Percentiles rank a stretch among this genome's conserved stretches.
phyloP scores from a whole-genome alignment of 73 alveolate genomes.

The Paraurostyla sp. region DNA sequence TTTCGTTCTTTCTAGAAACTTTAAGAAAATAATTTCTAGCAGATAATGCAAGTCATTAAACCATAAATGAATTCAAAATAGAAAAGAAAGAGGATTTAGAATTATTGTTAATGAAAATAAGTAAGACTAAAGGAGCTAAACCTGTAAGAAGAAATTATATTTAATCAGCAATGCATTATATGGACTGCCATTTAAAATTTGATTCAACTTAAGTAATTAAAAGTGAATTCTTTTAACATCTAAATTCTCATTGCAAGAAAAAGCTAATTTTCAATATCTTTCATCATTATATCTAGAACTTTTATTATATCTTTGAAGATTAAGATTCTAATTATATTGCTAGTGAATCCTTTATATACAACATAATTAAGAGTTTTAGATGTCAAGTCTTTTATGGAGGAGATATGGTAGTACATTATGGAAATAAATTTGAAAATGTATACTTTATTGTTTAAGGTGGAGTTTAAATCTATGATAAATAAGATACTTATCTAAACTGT shows the following conservation, averaged over 20 bases:
- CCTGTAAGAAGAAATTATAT: background rate
- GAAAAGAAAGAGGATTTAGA: background rate
- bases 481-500: background rate
- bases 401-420: background rate
- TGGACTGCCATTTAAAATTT: background rate
- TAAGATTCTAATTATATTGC: background rate
- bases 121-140: slow-evolving; percentile 34
- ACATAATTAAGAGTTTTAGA: background rate
- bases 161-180: background rate
- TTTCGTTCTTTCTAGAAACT: slow-evolving; percentile 14
- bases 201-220: background rate
- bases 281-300: background rate
- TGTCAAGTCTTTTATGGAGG: background rate
- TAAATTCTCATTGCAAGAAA: background rate
- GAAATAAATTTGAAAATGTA: background rate
- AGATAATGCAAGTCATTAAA: background rate
- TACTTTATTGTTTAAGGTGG: background rate
- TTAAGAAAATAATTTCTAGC: background rate
- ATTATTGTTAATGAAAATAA: background rate
- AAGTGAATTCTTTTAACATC: background rate
- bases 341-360: background rate
- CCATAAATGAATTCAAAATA: background rate
- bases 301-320: background rate
- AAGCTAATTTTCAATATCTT: background rate
- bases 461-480: background rate